Percentiles rank a stretch among this genome's conserved stretches.
Conservation (phyloP, 129 eudicot species). For the Deinandra increscens region DNA sequence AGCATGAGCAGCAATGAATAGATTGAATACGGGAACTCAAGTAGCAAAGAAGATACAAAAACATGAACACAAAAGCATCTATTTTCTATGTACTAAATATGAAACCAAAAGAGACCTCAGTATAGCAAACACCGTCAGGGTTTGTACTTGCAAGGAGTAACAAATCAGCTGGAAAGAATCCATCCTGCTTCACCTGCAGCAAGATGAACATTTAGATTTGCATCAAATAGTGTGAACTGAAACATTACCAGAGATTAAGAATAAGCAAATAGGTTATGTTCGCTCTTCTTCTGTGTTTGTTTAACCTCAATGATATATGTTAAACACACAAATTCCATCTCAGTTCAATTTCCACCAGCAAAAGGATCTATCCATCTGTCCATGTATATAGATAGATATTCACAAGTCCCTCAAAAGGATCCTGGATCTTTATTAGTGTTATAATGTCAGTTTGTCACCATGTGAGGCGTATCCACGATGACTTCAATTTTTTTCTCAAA, state of each 20-base stretch:
- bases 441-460: background rate
- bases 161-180: constrained; percentile 91
- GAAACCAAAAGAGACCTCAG: constrained; percentile 56
- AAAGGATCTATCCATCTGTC: background rate
- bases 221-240: background rate
- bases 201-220: constrained; percentile 29
- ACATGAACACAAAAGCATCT: background rate
- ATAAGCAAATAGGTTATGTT: constrained; percentile 12
- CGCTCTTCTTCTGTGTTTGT: background rate
- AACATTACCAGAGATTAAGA: constrained; percentile 3
- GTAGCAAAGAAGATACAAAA: constrained; percentile 9
- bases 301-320: constrained; percentile 10
- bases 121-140: constrained; percentile 91
- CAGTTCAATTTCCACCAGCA: constrained; percentile 1
- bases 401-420: constrained; percentile 11
- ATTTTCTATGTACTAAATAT: background rate
- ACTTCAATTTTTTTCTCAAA: background rate
- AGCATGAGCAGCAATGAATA: constrained; percentile 18
- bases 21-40: background rate
- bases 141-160: constrained; percentile 92
- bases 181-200: constrained; percentile 86
- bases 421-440: background rate
- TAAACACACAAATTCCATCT: background rate
- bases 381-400: background rate
- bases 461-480: background rate